Evolutionary conservation across 2,329 filamentous ascomycete species (phyloP), one percentile per base, ranked within the genome.

Genomic region (Cercospora zeae-maydis): DNA sequence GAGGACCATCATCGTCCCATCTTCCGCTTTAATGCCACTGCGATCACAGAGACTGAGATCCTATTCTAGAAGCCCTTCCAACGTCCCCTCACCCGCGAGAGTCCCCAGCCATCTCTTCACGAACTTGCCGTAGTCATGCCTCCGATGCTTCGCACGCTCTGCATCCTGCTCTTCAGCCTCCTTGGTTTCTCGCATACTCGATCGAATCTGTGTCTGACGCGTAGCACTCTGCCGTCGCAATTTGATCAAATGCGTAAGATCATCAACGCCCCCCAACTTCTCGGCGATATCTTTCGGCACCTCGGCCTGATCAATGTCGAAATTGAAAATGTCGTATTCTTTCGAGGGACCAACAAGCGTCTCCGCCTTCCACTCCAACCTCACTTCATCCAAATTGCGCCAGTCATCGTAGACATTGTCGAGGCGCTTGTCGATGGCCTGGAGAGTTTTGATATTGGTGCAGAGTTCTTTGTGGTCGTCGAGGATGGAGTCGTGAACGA

Each of bases 101-200:
- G 84, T 84, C 66, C 83, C 82, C 49, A 93, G 76, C 87, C 90
- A 93, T 37, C 77, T 79, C 69, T 90, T 86, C 21, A 93, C 81
- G 0, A 86, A 84, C 13, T 52, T 63, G 16, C 61, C 62, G 71
- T 90, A 90, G 71, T 96, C 90, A 70, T 86, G 83, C 70, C 84
- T 83, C 2, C 86, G 79, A 30, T 82, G 81, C 21, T 78, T 76
- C 3, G 86, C 84, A 52, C 82, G 81, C 51, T 80, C 76, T 21
- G 83, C 78, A 62, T 86, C 83, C 11, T 81, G 80, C 1, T 76
- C 77, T 39, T 81, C 58, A 19, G 21, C 34, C 76, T 13, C 69
- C 68, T 5, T 75, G 73, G 51, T 51, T 31, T 47, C 45, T 34
- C 60, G 11, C n/a, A 56, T 51, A 49, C 33, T 61, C 21, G 51